phyloP scores from a whole-genome alignment of 495 filamentous ascomycete species.

The Lindgomyces ingoldianus region DNA sequence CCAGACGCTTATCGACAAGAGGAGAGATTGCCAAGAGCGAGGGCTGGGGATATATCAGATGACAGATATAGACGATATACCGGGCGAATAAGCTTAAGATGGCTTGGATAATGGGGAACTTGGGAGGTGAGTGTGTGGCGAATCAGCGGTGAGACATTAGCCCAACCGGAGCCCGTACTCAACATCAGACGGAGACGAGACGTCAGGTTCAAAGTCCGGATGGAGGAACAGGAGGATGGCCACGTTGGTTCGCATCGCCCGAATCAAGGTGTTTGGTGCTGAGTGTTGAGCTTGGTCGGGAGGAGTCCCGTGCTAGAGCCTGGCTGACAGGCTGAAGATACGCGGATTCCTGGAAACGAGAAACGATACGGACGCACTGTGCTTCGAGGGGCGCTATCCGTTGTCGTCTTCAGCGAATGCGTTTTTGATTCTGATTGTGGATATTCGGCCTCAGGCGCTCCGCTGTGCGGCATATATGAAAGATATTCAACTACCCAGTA shows the following conservation, averaged over 20 bases:
- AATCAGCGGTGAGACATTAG: not conserved
- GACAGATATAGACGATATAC: conserved; percentile 16
- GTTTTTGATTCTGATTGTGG: not conserved
- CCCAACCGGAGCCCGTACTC: conserved; percentile 2
- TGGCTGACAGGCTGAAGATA: not conserved
- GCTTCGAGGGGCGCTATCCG: not conserved
- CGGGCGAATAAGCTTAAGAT: conserved; percentile 24
- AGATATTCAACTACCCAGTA: not conserved
- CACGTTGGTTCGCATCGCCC: not conserved
- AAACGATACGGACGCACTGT: not conserved
- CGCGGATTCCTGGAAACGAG: too few species aligned
- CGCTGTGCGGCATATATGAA: not conserved
- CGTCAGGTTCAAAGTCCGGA: conserved; percentile 4
- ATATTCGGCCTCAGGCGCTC: not conserved
- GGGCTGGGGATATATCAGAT: not conserved
- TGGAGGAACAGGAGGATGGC: conserved; percentile 13
- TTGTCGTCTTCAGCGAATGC: not conserved
- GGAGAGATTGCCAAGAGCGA: not conserved
- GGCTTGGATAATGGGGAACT: not conserved
- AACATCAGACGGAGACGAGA: conserved; percentile 22
- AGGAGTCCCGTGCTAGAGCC: not conserved
- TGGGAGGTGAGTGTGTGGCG: not conserved
- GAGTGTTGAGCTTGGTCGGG: not conserved
- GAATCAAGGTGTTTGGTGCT: not conserved
- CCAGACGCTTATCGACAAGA: not conserved